Base-by-base conservation (phyloP, 495 filamentous ascomycete species). In the Friedmanniomyces simplex region DNA sequence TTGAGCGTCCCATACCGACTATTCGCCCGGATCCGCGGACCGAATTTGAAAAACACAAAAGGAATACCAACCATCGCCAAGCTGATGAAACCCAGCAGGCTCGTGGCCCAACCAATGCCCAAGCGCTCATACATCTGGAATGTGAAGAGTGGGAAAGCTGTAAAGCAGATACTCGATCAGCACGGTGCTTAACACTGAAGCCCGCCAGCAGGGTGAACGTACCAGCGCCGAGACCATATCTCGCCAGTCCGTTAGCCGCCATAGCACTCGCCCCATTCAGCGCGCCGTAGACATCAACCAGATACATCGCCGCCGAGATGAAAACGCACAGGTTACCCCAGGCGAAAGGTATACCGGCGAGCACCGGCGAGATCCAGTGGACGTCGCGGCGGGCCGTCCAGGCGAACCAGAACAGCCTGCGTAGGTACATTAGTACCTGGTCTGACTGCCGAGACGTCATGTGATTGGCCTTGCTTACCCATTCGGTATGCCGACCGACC, bases 291-390 rank as follows among this genome's bases (percentile, higher is more conserved):
- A 76, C 73, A 54, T 88, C 84, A 21, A 78, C 68, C 0, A 82
- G 67, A 59, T 85, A 87, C 14, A 63, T 32, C 21, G 42, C 32
- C 47, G 50, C 26, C 1, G 16, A 54, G 16, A 49, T 73, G 50
- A 84, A 86, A 7, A 86, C 68, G 57, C 71, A 73, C 5, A 86
- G 61, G 65, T 83, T 85, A 2, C 83, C 84, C 76, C 79, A 86
- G 0, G 79, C 82, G 66, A 88, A 87, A 0, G 82, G 73, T 24
- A 84, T 68, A 6, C 81, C 76, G 2, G 82, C 80, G 20, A 82
- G 65, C 52, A 79, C 72, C 0, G 76, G 75, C 49, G 75, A 65
- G 57, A 79, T 78, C 77, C 77, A 80, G 52, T 79, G 76, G 26
- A 79, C 63, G 0, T 49, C 50, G 0, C 67, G 47, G 0, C 70